Conservation (phyloP, 2,329 filamentous ascomycete genomes). For the Colletotrichum musicola region DNA sequence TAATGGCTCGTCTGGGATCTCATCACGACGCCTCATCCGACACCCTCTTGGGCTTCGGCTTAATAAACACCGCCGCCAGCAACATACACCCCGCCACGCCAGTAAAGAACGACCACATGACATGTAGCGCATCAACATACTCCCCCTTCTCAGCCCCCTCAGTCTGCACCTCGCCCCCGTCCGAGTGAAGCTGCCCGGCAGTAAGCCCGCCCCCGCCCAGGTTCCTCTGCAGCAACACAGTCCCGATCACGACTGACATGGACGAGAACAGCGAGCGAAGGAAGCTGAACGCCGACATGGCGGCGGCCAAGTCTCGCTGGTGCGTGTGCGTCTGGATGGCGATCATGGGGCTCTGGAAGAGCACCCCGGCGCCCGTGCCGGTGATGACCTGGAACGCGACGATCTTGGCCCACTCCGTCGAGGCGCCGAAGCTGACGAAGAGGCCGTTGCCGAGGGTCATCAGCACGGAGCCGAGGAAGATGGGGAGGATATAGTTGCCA, state of each 20-base stretch:
- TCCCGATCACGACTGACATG: slow-evolving; percentile 69
- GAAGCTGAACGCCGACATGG: slow-evolving; percentile 66
- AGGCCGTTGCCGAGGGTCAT: slow-evolving; percentile 71
- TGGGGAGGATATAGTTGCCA: slow-evolving; percentile 71
- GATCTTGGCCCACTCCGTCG: slow-evolving; percentile 60
- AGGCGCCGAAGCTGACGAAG: slow-evolving; percentile 66
- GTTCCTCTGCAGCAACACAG: slow-evolving; percentile 67
- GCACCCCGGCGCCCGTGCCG: slow-evolving; percentile 63
- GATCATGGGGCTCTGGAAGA: slow-evolving; percentile 67
- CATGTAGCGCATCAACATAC: slow-evolving; percentile 14
- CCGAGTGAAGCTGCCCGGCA: neutral
- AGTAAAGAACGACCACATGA: slow-evolving; percentile 33
- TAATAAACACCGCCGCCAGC: slow-evolving; percentile 19
- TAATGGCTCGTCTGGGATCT: slow-evolving; percentile 3
- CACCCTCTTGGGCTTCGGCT: slow-evolving; percentile 11
- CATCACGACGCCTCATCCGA: neutral
- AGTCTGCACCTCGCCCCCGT: neutral
- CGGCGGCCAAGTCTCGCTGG: slow-evolving; percentile 64
- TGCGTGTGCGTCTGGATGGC: slow-evolving; percentile 64
- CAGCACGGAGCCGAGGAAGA: slow-evolving; percentile 64
- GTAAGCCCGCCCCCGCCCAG: slow-evolving; percentile 12
- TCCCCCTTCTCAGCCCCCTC: neutral
- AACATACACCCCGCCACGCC: slow-evolving; percentile 10
- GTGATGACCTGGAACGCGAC: slow-evolving; percentile 63
- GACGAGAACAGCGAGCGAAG: slow-evolving; percentile 67